These are phyloP conservation scores for Thermomucor indicae-seudaticae DNA, from an alignment of 371 early-diverging fungal species.

Conservation along the genomic window DNA sequence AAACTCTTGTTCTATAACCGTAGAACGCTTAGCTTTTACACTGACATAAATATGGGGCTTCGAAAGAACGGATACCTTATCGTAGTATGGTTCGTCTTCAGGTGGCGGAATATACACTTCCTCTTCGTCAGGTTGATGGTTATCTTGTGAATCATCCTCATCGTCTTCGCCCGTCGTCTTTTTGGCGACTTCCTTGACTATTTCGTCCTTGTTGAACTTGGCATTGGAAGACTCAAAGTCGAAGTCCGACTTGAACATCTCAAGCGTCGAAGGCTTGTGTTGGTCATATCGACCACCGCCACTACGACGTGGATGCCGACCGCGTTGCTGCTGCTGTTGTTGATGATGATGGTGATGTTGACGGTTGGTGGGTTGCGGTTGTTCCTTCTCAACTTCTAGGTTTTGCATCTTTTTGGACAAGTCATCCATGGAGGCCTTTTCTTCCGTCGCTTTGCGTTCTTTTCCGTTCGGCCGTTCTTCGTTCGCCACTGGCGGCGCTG, in stretches of 20 bases:
- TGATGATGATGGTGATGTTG: slow-evolving; percentile 38
- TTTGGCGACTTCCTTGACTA: slow-evolving; percentile 57
- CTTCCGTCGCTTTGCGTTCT: not conserved
- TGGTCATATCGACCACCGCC: slow-evolving; percentile 2
- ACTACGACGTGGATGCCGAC: not conserved
- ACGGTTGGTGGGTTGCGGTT: slow-evolving; percentile 12
- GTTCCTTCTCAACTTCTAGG: not conserved
- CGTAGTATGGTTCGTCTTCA: slow-evolving; percentile 54
- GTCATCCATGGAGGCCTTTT: not conserved
- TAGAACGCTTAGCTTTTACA: not conserved
- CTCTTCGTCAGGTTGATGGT: slow-evolving; percentile 10
- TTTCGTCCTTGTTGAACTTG: slow-evolving; percentile 83
- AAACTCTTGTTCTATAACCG: slow-evolving; percentile 64
- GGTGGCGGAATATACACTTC: slow-evolving; percentile 29
- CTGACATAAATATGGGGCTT: too few relatives aligned
- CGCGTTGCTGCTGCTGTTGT: not conserved
- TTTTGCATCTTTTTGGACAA: not conserved
- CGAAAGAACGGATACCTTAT: slow-evolving; percentile 8
- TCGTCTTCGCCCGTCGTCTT: slow-evolving; percentile 15
- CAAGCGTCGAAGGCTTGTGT: not conserved
- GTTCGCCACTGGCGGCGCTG: not conserved
- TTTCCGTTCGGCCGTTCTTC: not conserved
- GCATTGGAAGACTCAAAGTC: slow-evolving; percentile 94
- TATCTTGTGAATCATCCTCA: slow-evolving; percentile 40
- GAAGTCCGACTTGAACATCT: slow-evolving; percentile 85